phyloP scores from a whole-genome alignment of 208 protist genomes.

The Trypanosoma melophagium region DNA sequence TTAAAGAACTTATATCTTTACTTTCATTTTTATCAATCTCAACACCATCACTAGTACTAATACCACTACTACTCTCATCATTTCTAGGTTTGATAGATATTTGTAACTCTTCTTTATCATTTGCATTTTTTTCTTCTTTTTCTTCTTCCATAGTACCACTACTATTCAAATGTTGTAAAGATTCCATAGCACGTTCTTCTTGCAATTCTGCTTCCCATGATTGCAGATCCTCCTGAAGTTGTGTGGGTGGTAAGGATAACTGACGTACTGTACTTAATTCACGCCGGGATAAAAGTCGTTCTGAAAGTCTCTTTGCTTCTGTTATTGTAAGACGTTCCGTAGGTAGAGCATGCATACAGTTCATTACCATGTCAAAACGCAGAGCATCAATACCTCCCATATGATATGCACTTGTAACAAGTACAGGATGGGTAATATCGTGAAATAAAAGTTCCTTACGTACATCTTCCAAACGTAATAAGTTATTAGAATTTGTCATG shows the following conservation, averaged over 20 bases:
- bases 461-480: conserved; percentile 62
- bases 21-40: neutral
- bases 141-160: neutral
- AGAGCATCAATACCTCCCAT: conserved; percentile 88
- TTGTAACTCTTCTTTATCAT: neutral
- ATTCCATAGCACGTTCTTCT: conserved; percentile 17
- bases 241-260: conserved; percentile 59
- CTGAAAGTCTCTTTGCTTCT: conserved; percentile 71
- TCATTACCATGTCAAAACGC: conserved; percentile 91
- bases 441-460: conserved; percentile 79
- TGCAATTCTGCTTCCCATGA: conserved; percentile 57
- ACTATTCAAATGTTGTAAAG: neutral
- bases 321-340: conserved; percentile 81
- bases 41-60: neutral
- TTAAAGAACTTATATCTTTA: neutral
- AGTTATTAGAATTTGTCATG: conserved; percentile 22
- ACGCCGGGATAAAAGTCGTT: conserved; percentile 71
- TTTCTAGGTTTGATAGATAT: neutral
- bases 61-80: neutral
- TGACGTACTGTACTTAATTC: conserved; percentile 76
- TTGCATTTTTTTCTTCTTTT: conserved; percentile 2
- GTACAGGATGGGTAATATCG: conserved; percentile 80
- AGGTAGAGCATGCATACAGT: conserved; percentile 74
- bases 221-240: conserved; percentile 56
- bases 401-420: conserved; percentile 82